These are phyloP conservation scores for Mycena sanguinolenta DNA, from an alignment of 768 basidiomycete species.

Conservation along the genomic window DNA sequence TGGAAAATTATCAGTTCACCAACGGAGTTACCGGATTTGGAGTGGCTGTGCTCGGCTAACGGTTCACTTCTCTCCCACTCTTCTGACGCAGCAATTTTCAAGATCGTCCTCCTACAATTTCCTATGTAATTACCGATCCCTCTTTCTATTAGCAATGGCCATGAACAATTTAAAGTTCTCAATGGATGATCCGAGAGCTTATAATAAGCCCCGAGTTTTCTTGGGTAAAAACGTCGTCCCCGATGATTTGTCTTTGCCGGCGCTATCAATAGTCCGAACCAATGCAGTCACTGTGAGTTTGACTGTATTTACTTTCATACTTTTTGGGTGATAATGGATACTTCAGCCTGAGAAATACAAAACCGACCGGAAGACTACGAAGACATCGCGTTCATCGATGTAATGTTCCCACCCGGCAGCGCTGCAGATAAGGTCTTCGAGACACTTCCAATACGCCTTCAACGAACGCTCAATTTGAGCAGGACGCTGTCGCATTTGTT, in stretches of 20 bases:
- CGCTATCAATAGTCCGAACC: neutral
- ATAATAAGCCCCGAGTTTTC: slow-evolving; percentile 11
- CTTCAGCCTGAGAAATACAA: slow-evolving; percentile 14
- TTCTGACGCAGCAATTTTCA: too few relatives aligned
- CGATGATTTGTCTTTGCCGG: neutral
- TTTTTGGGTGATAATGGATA: neutral
- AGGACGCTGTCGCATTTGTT: slow-evolving; percentile 30
- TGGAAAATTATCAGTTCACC: too few relatives aligned
- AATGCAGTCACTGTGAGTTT: slow-evolving; percentile 15
- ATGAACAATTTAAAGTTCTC: neutral
- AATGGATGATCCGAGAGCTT: neutral
- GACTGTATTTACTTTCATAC: neutral
- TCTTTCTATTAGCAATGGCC: too few relatives aligned
- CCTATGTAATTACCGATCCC: too few relatives aligned
- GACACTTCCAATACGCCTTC: slow-evolving; percentile 12
- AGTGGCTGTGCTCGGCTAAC: too few relatives aligned
- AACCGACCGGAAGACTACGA: slow-evolving; percentile 12
- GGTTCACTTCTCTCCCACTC: too few relatives aligned
- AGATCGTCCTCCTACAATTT: too few relatives aligned
- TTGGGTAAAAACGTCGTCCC: slow-evolving; percentile 4
- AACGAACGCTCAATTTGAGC: slow-evolving; percentile 16
- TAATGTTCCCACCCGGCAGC: slow-evolving; percentile 1
- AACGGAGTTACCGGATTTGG: too few relatives aligned
- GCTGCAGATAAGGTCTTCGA: slow-evolving; percentile 9
- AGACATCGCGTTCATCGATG: slow-evolving; percentile 13